Percentiles rank a stretch among this genome's conserved stretches.
phyloP scores from a whole-genome alignment of 192 early-diverging fungal species.

The Coemansia umbellata region DNA sequence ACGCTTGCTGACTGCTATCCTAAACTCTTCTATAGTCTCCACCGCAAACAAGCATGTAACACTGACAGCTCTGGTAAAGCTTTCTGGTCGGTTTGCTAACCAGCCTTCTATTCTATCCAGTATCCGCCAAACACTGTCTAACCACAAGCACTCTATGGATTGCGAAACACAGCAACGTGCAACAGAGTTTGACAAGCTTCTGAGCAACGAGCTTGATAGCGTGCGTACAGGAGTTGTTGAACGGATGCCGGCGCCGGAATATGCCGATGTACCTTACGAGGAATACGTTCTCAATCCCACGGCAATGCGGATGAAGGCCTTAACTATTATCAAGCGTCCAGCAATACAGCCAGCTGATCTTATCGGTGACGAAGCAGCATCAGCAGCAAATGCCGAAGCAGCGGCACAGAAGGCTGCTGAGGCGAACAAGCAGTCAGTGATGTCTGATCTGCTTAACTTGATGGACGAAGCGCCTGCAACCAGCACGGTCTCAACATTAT shows the following conservation, averaged over 20 bases:
- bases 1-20: slow-evolving; percentile 67
- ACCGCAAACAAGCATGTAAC: slow-evolving; percentile 75
- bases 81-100: slow-evolving; percentile 72
- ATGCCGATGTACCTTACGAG: slow-evolving; percentile 44
- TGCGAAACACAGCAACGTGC: slow-evolving; percentile 94
- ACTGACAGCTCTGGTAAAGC: slow-evolving; percentile 84
- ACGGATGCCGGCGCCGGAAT: slow-evolving; percentile 86
- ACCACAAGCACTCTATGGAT: slow-evolving; percentile 69
- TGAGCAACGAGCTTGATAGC: slow-evolving; percentile 59
- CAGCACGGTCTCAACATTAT: slow-evolving; percentile 20
- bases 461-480: slow-evolving; percentile 53
- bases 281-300: slow-evolving; percentile 49
- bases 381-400: slow-evolving; percentile 11
- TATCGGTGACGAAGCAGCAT: slow-evolving; percentile 6
- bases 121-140: slow-evolving; percentile 59
- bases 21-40: slow-evolving; percentile 78
- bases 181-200: slow-evolving; percentile 82
- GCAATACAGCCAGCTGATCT: slow-evolving; percentile 22
- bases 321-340: slow-evolving; percentile 19
- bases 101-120: slow-evolving; percentile 23
- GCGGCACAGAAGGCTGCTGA: slow-evolving; percentile 9
- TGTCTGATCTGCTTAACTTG: slow-evolving; percentile 62
- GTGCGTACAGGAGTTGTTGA: slow-evolving; percentile 83
- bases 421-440: slow-evolving; percentile 23
- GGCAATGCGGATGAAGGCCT: slow-evolving; percentile 50